Percentiles rank a stretch among this genome's conserved stretches.
Conservation (phyloP, 192 early-diverging fungal species). For the Backusella sp. region DNA sequence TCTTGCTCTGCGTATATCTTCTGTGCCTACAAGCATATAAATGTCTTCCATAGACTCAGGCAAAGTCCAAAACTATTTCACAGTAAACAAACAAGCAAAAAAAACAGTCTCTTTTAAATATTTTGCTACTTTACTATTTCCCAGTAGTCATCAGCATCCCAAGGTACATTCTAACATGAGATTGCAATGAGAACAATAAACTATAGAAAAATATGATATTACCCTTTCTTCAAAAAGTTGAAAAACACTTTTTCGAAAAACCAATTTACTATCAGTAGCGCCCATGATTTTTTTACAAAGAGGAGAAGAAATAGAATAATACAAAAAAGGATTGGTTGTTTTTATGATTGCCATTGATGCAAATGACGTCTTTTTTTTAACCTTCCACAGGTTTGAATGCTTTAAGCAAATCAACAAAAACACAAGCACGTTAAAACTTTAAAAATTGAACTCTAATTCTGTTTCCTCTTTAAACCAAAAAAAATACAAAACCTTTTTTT, state of each 20-base stretch:
- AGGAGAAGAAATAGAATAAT: not conserved
- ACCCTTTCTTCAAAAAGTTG: constrained; percentile 79
- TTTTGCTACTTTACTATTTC: not conserved
- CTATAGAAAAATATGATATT: not conserved
- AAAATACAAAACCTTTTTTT: too few species aligned
- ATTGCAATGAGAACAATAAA: not conserved
- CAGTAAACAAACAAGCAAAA: not conserved
- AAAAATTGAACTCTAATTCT: not conserved
- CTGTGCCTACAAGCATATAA: constrained; percentile 78
- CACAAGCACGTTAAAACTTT: not conserved
- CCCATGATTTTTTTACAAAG: constrained; percentile 57
- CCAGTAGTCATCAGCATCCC: constrained; percentile 30
- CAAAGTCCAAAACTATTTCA: constrained; percentile 70
- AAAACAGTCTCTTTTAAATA: not conserved
- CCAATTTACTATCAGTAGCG: constrained; percentile 83
- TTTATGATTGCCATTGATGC: not conserved
- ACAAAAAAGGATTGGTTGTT: not conserved
- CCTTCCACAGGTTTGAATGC: not conserved
- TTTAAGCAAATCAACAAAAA: not conserved
- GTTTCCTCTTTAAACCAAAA: not conserved
- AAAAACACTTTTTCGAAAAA: constrained; percentile 87
- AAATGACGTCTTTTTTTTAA: constrained; percentile 1
- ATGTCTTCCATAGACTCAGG: constrained; percentile 78
- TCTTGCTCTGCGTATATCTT: constrained; percentile 79
- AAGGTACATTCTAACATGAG: constrained; percentile 26